A percentile compares a stretch with the other conserved stretches of the same genome.
Evolutionary conservation across 805 yeast species (phyloP).

Genomic region (Starmera amethionina): DNA sequence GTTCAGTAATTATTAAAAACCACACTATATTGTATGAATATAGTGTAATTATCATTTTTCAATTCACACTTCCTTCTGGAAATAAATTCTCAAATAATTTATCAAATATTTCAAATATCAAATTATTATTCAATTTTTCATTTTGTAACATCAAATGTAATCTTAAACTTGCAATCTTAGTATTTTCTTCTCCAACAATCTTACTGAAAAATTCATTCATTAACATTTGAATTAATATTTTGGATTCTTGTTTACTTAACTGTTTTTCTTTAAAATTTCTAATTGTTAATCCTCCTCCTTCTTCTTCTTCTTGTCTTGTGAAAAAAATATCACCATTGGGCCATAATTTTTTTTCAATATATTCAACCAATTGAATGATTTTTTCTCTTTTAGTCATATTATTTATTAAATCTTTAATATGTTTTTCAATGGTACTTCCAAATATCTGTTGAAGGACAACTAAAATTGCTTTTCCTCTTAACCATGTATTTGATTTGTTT

Average conservation of each 20-base stretch:
- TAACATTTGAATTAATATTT: constrained; percentile 41
- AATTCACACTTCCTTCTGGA: constrained; percentile 8
- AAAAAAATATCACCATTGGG: constrained; percentile 33
- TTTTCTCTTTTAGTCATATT: constrained; percentile 32
- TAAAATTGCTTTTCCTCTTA: constrained; percentile 75
- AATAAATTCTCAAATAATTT: constrained; percentile 34
- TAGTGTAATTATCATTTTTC: no score
- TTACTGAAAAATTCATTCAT: constrained; percentile 58
- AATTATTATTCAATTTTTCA: constrained; percentile 54
- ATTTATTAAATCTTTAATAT: constrained; percentile 29
- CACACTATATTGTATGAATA: no score
- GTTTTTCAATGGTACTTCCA: constrained; percentile 79
- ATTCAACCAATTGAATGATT: constrained; percentile 29
- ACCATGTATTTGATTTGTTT: constrained; percentile 58
- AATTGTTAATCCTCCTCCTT: constrained; percentile 25
- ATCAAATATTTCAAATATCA: constrained; percentile 52
- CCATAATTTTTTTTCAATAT: constrained; percentile 30
- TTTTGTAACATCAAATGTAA: constrained; percentile 67
- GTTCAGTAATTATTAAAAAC: no score
- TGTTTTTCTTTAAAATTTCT: constrained; percentile 43
- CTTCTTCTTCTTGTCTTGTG: constrained; percentile 14
- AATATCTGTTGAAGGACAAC: constrained; percentile 75
- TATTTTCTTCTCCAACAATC: constrained; percentile 60
- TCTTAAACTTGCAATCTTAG: constrained; percentile 50
- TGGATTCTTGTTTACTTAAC: constrained; percentile 49